These are phyloP conservation scores for Excoecaria cochinchinensis DNA, from an alignment of 345 rosid genomes.

Conservation along the genomic window DNA sequence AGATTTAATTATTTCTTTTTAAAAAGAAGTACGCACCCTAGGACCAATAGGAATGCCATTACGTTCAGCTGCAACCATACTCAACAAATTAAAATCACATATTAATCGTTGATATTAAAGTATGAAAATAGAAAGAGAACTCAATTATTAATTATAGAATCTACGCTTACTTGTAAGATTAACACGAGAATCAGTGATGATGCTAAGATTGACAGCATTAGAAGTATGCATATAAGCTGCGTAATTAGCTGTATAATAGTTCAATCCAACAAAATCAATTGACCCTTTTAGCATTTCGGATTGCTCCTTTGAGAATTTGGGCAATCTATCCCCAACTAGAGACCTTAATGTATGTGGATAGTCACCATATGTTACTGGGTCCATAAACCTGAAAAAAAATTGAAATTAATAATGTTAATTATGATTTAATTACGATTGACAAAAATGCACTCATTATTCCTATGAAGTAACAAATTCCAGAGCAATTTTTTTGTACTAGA, in stretches of 20 bases:
- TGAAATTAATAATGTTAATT: no score
- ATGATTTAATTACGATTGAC: no score
- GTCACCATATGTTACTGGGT: constrained; percentile 36
- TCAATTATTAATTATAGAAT: no score
- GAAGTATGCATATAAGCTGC: constrained; percentile 14
- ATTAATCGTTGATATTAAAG: no score
- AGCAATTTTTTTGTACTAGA: no score
- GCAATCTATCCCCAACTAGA: constrained; percentile 16
- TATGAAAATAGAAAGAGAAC: background rate
- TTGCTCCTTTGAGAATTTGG: constrained; percentile 6
- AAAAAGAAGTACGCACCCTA: background rate
- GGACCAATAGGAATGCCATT: constrained; percentile 20
- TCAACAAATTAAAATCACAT: background rate
- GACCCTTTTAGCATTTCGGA: constrained; percentile 36
- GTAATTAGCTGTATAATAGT: constrained; percentile 33
- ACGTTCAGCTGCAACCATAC: constrained; percentile 1
- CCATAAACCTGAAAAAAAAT: constrained; percentile 33
- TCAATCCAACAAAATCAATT: no score
- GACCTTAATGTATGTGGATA: constrained; percentile 35
- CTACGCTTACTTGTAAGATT: constrained; percentile 20
- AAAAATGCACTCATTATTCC: no score
- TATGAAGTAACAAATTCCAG: no score
- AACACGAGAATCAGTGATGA: constrained; percentile 25
- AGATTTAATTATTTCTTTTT: no score
- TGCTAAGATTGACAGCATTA: constrained; percentile 18